phyloP scores from a whole-genome alignment of 2,329 filamentous ascomycete species.

The Thielaviopsis populi region DNA sequence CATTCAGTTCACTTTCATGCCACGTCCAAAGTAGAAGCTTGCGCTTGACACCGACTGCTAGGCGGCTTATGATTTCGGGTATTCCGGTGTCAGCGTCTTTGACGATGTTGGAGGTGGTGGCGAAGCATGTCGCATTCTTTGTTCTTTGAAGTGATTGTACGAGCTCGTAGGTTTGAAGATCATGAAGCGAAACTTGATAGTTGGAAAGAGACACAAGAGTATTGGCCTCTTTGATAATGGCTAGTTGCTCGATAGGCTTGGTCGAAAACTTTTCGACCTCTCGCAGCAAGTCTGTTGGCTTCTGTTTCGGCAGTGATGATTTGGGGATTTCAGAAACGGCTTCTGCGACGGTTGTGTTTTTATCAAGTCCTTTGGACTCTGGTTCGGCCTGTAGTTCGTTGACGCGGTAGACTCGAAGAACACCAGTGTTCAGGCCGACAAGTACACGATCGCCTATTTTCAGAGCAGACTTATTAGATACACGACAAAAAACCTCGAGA shows the following conservation, averaged over 20 bases:
- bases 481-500: neutral
- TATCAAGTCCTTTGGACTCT: neutral
- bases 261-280: slow-evolving; percentile 91
- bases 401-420: slow-evolving; percentile 77
- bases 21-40: slow-evolving; percentile 85
- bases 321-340: slow-evolving; percentile 2
- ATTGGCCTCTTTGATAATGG: slow-evolving; percentile 88
- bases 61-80: slow-evolving; percentile 76
- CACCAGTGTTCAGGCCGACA: slow-evolving; percentile 80
- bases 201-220: slow-evolving; percentile 84
- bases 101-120: slow-evolving; percentile 88
- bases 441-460: slow-evolving; percentile 67
- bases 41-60: slow-evolving; percentile 87
- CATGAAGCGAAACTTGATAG: slow-evolving; percentile 76
- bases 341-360: slow-evolving; percentile 3
- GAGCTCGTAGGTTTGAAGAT: slow-evolving; percentile 69
- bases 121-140: slow-evolving; percentile 78
- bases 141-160: slow-evolving; percentile 68
- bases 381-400: slow-evolving; percentile 43
- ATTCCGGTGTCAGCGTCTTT: slow-evolving; percentile 78
- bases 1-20: slow-evolving; percentile 79
- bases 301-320: slow-evolving; percentile 24
- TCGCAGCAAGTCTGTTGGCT: slow-evolving; percentile 67
- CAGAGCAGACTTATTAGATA: slow-evolving; percentile 13
- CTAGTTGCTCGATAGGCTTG: slow-evolving; percentile 80